Evolutionary conservation across 495 filamentous ascomycete genomes (phyloP).

Genomic region (Penicillium waksmanii): DNA sequence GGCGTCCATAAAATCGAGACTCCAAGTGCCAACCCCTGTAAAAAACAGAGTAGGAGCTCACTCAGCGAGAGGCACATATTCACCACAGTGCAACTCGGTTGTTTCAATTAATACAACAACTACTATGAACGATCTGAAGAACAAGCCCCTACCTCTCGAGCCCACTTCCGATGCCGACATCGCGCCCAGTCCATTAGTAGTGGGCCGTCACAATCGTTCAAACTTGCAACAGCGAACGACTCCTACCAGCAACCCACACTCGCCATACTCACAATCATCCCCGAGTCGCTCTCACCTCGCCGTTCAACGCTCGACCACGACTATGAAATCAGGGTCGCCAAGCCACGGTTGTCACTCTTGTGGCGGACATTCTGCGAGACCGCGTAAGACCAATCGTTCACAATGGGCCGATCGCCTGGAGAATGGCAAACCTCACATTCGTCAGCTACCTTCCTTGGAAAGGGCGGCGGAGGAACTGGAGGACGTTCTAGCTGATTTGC

Average conservation of each 20-base stretch:
- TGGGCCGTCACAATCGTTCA: constrained; percentile 21
- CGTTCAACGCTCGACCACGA: background rate
- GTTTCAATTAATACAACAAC: constrained; percentile 22
- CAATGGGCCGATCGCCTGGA: constrained; percentile 10
- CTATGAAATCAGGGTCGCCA: background rate
- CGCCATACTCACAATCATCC: background rate
- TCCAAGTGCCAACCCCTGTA: background rate
- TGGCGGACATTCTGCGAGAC: constrained; percentile 2
- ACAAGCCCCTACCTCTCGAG: constrained; percentile 54
- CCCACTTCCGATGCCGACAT: constrained; percentile 45
- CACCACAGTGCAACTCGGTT: constrained; percentile 9
- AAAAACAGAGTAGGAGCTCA: background rate
- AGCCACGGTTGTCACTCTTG: constrained; percentile 5
- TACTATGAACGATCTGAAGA: constrained; percentile 30
- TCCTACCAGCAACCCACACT: background rate
- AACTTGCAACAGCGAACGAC: background rate
- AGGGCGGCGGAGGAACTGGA: constrained; percentile 41
- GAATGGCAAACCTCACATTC: constrained; percentile 12
- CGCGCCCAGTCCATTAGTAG: constrained; percentile 35
- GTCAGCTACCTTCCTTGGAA: constrained; percentile 32
- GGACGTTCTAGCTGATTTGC: constrained; percentile 32
- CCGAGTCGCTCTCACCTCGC: background rate
- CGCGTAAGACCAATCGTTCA: background rate
- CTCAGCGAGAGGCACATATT: background rate
- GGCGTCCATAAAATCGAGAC: constrained; percentile 1